Base-by-base conservation (phyloP, 805 yeast genomes). In the Henningerozyma blattae region DNA sequence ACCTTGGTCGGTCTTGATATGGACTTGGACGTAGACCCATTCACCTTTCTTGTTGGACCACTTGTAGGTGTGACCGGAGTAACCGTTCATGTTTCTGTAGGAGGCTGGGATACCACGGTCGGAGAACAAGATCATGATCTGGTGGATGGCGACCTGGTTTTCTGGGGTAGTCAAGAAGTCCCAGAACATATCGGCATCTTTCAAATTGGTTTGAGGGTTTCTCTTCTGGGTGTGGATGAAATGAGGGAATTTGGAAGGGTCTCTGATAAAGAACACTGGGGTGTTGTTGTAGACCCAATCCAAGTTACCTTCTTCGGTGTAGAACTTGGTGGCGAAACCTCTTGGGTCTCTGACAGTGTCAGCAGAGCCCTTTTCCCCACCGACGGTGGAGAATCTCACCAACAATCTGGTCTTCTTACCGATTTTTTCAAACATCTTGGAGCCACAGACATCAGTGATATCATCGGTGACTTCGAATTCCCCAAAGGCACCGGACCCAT, bases 401-500 rank as follows among this genome's bases (percentile, higher is more conserved):
- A 73, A 56, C 40, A 76, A 68, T 53, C 70, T 72, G 24, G 94
- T 82, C 61, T 75, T 80, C 64, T 83, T 83, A 46, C 95, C 95
- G 36, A 80, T 67, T 30, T 70, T 63, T 43, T 71, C 70, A 46
- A 28, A 38, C 62, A 85, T 81, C 36, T 72, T 72, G 32, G 91
- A 75, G 18, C 70, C 65, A 38, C 41, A 38, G 31, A 81, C 50
- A 54, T 81, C 89, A 8, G 83, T 62, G 50, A 83, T 75, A 48
- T 83, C 93, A 46, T 84, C 89, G 10, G 94, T 84, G 34, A 79
- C 87, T 58, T 81, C 93, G 54, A 85, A 85, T 44, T 67, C 70
- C 44, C 94, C 94, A 54, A 67, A 82, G 8, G 94, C 94, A 52
- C 95, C 95, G 12, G 87, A 80, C 46, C 94, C 95, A 56, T 84